Evolutionary conservation across 306 rosid species (phyloP), one percentile per base, ranked within the genome.

Genomic region (Cicer pinnatifidum): DNA sequence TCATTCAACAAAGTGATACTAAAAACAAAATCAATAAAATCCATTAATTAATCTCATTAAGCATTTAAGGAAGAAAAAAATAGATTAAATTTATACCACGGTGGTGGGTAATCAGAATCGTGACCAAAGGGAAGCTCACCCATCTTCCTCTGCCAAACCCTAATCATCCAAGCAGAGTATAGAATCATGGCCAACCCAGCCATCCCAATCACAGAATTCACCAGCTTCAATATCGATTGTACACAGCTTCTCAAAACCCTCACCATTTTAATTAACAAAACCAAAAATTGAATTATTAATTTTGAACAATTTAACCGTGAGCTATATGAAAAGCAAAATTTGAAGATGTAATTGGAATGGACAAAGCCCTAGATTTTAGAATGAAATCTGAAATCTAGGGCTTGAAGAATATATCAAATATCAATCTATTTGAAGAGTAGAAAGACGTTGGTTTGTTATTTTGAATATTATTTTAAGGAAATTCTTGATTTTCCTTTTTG

Each of bases 201-300:
- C 92, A 92, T 87, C 51, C 89, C 95, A 63, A 78, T 86, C 33
- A 88, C 79, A 33, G 96, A 92, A 77, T 92, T 92, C 40, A 87
- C 95, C 83, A 90, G 69, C 75, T 90, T 92, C 84, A 92, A 73
- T 38, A 87, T 69, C 57, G 92, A 92, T 84, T 88, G 96, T 1
- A 87, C 72, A 80, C 88, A 92, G 79, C 88, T 85, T 84, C 94
- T 88, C 65, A 78, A 73, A 61, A 88, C 28, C 54, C 85, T 74
- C 66, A 5, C 79, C 96, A 87, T 85, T 73, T 63, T 59, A 86
- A 83, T 43, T 72, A 45, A 57, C 67, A 38, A 52, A 40, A 20
- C 15, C 46, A 40, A 16, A 16, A 28, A 9, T 6, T 44, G 47
- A 28, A 3, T 7, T 1, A 54, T 1, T 12, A 53, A 39, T 0